phyloP scores from a whole-genome alignment of 768 basidiomycete species.

The Hysterangium stoloniferum region DNA sequence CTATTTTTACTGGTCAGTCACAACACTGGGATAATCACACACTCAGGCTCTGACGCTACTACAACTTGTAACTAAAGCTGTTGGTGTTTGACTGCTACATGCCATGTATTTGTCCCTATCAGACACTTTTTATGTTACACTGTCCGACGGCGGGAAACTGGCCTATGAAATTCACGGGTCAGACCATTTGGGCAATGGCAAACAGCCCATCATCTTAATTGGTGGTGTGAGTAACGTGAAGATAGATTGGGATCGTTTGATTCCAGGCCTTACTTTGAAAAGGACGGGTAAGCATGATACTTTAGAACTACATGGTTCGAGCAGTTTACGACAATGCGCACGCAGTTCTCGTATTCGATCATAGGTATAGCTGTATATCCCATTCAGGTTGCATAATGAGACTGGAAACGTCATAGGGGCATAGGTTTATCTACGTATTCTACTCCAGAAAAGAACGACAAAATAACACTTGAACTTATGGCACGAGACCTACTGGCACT shows the following conservation, averaged over 20 bases:
- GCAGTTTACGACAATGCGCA: neutral
- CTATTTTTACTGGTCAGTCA: no score
- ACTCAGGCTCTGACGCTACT: no score
- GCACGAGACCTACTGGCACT: constrained; percentile 38
- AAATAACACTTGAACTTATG: constrained; percentile 36
- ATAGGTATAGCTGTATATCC: no score
- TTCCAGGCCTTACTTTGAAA: constrained; percentile 25
- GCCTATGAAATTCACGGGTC: constrained; percentile 39
- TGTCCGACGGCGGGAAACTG: constrained; percentile 37
- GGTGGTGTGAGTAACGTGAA: constrained; percentile 34
- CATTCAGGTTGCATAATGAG: no score
- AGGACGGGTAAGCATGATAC: constrained; percentile 30
- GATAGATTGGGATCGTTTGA: constrained; percentile 34
- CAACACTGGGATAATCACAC: no score
- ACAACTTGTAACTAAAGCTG: no score
- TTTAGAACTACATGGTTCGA: neutral
- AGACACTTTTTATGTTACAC: no score
- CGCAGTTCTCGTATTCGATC: constrained; percentile 39
- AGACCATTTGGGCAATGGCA: constrained; percentile 22
- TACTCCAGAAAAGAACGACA: constrained; percentile 23
- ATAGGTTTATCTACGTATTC: constrained; percentile 36
- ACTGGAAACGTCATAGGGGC: constrained; percentile 27
- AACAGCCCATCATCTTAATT: constrained; percentile 34
- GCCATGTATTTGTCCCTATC: no score
- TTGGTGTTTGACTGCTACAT: no score